phyloP scores from a whole-genome alignment of 2,329 filamentous ascomycete genomes.

The Didymella arachidicola region DNA sequence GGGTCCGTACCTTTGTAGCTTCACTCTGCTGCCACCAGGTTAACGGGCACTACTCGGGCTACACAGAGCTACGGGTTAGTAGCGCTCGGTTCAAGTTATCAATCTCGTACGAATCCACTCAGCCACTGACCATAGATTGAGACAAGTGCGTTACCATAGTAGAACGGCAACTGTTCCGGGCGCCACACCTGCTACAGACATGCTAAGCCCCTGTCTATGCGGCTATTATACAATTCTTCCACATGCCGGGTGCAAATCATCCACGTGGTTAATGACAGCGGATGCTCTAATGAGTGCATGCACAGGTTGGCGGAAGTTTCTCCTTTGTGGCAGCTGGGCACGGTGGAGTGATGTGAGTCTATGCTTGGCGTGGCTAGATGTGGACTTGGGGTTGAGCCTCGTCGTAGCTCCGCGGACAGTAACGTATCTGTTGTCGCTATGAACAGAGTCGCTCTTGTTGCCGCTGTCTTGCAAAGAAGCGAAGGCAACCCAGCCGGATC shows the following conservation, averaged over 20 bases:
- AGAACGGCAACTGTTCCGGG: constrained; percentile 20
- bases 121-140: constrained; percentile 16
- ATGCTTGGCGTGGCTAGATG: constrained; percentile 10
- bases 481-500: constrained; percentile 12
- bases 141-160: constrained; percentile 6
- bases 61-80: constrained; percentile 14
- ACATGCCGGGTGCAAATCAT: constrained; percentile 7
- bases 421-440: constrained; percentile 8
- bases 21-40: constrained; percentile 22
- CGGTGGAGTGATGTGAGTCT: constrained; percentile 6
- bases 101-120: constrained; percentile 28
- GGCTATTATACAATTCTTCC: constrained; percentile 3
- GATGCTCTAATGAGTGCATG: constrained; percentile 9
- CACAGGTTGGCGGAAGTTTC: constrained; percentile 7
- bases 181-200: constrained; percentile 17
- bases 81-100: constrained; percentile 15
- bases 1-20: constrained; percentile 25
- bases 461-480: constrained; percentile 10
- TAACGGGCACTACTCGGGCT: constrained; percentile 30
- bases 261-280: constrained; percentile 19
- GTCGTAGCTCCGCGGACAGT: constrained; percentile 10
- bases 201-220: constrained; percentile 3
- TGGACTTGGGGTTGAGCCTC: constrained; percentile 18
- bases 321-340: constrained; percentile 9
- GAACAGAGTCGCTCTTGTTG: constrained; percentile 2